A percentile compares a stretch with the other conserved stretches of the same genome.
Conservation (phyloP, 495 filamentous ascomycete species). For the Chlorociboria aeruginascens region DNA sequence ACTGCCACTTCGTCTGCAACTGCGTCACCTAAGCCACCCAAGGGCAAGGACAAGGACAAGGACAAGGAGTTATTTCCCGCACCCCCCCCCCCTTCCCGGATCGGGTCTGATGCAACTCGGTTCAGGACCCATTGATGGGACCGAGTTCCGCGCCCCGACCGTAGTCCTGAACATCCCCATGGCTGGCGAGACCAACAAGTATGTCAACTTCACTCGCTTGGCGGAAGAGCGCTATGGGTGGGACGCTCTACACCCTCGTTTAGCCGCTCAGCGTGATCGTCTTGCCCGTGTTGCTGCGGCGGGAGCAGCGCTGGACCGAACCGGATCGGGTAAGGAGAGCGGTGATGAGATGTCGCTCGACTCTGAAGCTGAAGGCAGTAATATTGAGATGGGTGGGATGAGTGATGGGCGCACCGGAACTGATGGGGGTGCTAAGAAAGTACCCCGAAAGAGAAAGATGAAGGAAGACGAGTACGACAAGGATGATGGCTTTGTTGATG, state of each 20-base stretch:
- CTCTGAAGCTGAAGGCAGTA: conserved; percentile 56
- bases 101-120: conserved; percentile 52
- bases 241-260: conserved; percentile 79
- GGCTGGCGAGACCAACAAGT: conserved; percentile 68
- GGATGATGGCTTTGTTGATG: conserved; percentile 94
- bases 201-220: conserved; percentile 88
- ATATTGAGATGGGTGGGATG: conserved; percentile 56
- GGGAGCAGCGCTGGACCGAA: conserved; percentile 66
- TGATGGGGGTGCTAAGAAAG: conserved; percentile 48
- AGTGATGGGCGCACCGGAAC: conserved; percentile 42
- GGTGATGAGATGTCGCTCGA: conserved; percentile 66
- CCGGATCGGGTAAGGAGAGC: conserved; percentile 59
- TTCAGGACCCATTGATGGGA: conserved; percentile 18
- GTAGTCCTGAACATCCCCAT: conserved; percentile 78
- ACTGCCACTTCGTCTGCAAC: conserved; percentile 43
- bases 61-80: conserved; percentile 16
- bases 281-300: conserved; percentile 75
- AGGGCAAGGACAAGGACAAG: conserved; percentile 20
- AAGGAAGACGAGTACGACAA: conserved; percentile 95
- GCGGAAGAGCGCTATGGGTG: conserved; percentile 91
- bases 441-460: conserved; percentile 61
- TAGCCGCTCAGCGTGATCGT: conserved; percentile 72
- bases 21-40: conserved; percentile 45
- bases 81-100: conserved; percentile 46
- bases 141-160: conserved; percentile 47